A percentile compares a stretch with the other conserved stretches of the same genome.
Evolutionary conservation across 139 green algal genomes (phyloP).

Genomic region (Micromonas commoda): DNA sequence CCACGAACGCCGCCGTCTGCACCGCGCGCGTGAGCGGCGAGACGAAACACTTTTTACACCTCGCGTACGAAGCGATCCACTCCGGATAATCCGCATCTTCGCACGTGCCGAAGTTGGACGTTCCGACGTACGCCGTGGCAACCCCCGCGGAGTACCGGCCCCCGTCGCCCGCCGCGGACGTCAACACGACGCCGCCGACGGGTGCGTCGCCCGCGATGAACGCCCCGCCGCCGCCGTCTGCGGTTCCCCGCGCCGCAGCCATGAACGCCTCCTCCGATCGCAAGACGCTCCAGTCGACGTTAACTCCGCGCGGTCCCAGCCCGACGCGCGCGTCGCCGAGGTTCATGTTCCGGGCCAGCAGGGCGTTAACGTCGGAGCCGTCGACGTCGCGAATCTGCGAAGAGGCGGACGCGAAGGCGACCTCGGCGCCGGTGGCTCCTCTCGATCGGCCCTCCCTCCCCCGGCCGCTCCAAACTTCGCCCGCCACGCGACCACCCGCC

Average conservation of each 20-base stretch:
- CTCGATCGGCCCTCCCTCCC: background rate
- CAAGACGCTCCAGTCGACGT: too few relatives aligned
- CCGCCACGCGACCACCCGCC: too few relatives aligned
- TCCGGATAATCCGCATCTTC: background rate
- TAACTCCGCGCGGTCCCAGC: too few relatives aligned
- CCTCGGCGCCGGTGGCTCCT: background rate
- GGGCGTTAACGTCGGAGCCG: too few relatives aligned
- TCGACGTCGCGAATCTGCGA: background rate
- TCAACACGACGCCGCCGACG: background rate
- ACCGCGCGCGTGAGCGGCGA: constrained; percentile 17
- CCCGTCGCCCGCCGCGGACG: background rate
- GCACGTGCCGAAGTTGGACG: background rate
- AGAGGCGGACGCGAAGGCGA: background rate
- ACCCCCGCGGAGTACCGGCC: too few relatives aligned
- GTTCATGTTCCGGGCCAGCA: too few relatives aligned
- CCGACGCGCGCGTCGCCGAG: too few relatives aligned
- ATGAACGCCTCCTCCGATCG: too few relatives aligned
- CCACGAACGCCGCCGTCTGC: constrained; percentile 1
- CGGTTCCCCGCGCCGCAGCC: too few relatives aligned
- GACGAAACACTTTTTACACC: background rate
- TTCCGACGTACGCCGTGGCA: too few relatives aligned
- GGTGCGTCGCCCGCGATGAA: background rate
- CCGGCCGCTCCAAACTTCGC: too few relatives aligned
- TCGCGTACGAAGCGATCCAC: background rate
- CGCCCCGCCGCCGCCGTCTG: background rate